These are phyloP conservation scores for Rhytidiadelphus loreus DNA, from an alignment of 225 moss, liverwort and hornwort species.

Conservation along the genomic window DNA sequence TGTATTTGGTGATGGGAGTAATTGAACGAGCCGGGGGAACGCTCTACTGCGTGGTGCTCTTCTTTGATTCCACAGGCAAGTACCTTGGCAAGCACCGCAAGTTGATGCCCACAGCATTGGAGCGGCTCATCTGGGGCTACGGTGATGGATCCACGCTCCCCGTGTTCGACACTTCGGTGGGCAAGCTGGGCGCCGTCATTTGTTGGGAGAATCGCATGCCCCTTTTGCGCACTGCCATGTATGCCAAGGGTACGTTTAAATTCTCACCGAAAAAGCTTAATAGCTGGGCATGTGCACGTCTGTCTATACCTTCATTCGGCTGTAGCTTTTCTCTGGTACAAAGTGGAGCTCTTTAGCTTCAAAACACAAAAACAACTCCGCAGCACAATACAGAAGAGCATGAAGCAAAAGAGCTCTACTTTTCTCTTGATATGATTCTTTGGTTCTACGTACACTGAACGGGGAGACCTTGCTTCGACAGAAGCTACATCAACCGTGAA, in stretches of 20 bases:
- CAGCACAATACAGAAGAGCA: background rate
- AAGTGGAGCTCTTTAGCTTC: background rate
- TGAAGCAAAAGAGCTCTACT: background rate
- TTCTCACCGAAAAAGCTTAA: background rate
- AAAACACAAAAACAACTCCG: background rate
- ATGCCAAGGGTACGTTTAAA: constrained; percentile 42
- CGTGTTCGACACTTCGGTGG: constrained; percentile 55
- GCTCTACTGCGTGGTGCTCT: constrained; percentile 49
- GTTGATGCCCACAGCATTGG: constrained; percentile 63
- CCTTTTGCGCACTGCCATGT: constrained; percentile 72
- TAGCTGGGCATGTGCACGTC: background rate
- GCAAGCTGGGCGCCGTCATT: constrained; percentile 64
- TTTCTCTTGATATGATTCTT: background rate
- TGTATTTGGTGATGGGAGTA: constrained; percentile 46
- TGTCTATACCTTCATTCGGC: background rate
- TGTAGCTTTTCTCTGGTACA: background rate
- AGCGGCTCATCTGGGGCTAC: constrained; percentile 75
- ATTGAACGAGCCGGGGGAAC: constrained; percentile 54
- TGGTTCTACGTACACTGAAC: background rate
- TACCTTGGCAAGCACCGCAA: constrained; percentile 73
- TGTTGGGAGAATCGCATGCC: constrained; percentile 93
- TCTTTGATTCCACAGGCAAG: constrained; percentile 39
- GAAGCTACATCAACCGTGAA: background rate
- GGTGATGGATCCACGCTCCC: constrained; percentile 79
- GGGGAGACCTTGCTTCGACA: background rate